Evolutionary conservation across 495 filamentous ascomycete species (phyloP).

Genomic region (Aspergillus conjunctus): DNA sequence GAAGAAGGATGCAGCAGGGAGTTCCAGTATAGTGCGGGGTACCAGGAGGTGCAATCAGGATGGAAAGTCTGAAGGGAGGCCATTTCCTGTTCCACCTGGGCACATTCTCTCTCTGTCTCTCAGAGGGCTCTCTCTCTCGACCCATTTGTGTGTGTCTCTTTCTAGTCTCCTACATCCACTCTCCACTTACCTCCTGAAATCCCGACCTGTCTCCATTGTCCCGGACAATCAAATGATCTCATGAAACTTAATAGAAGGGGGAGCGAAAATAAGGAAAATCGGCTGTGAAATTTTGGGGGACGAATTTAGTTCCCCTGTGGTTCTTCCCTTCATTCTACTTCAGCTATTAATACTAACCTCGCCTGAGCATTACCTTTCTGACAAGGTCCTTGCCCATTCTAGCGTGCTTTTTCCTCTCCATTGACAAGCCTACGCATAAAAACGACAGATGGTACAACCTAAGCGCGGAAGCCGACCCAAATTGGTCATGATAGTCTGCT

Average conservation of each 20-base stretch:
- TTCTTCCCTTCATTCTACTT: background rate
- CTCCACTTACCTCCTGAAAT: constrained; percentile 40
- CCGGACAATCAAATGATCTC: constrained; percentile 6
- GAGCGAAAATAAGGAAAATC: constrained; percentile 15
- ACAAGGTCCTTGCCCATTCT: background rate
- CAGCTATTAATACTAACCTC: constrained; percentile 10
- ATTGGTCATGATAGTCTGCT: constrained; percentile 31
- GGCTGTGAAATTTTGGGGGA: background rate
- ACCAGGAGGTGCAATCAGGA: constrained; percentile 6
- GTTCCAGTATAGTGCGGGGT: background rate
- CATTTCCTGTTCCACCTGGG: background rate
- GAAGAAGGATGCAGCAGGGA: background rate
- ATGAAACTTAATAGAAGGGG: constrained; percentile 2
- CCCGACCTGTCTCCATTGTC: constrained; percentile 36
- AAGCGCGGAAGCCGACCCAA: constrained; percentile 31
- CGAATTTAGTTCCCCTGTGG: background rate
- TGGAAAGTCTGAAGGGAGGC: constrained; percentile 1
- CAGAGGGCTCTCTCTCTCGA: too few species aligned
- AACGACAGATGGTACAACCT: constrained; percentile 17
- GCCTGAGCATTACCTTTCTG: constrained; percentile 2
- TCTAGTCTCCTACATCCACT: background rate
- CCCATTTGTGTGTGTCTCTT: too few species aligned
- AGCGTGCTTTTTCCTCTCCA: constrained; percentile 11
- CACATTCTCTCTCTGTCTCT: background rate
- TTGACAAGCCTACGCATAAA: constrained; percentile 7